A percentile compares a stretch with the other conserved stretches of the same genome.
Evolutionary conservation across 2,329 filamentous ascomycete species (phyloP).

Genomic region (Hypoxylon sp.): DNA sequence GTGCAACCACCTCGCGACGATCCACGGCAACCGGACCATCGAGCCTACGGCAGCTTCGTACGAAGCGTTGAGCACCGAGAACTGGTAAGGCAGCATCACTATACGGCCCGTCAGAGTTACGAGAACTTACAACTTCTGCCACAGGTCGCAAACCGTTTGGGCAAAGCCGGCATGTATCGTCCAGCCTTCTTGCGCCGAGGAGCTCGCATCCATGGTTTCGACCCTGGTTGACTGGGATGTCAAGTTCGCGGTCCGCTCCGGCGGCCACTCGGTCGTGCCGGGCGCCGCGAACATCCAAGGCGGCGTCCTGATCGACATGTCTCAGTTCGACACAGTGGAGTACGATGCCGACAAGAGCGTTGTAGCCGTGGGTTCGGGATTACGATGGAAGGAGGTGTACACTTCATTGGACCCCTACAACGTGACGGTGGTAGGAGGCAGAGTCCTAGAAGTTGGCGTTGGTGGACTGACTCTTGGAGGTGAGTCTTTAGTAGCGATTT

Average conservation of each 20-base stretch:
- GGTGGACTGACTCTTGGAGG: slow-evolving; percentile 45
- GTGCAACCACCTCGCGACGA: slow-evolving; percentile 25
- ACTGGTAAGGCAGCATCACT: slow-evolving; percentile 25
- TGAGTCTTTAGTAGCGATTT: slow-evolving; percentile 12
- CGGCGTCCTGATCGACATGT: slow-evolving; percentile 44
- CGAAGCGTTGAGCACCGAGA: slow-evolving; percentile 35
- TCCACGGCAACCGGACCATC: slow-evolving; percentile 29
- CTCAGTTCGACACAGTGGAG: slow-evolving; percentile 39
- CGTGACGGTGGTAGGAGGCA: slow-evolving; percentile 45
- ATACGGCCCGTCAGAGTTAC: neutral
- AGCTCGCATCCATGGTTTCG: slow-evolving; percentile 39
- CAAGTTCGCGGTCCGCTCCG: slow-evolving; percentile 44
- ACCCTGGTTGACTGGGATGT: slow-evolving; percentile 32
- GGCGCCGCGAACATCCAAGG: slow-evolving; percentile 43
- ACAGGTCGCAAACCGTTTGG: slow-evolving; percentile 45
- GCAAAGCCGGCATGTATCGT: slow-evolving; percentile 43
- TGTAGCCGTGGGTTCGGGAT: slow-evolving; percentile 42
- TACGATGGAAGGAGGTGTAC: slow-evolving; percentile 45
- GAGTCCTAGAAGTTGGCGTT: slow-evolving; percentile 45
- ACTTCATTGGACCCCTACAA: slow-evolving; percentile 42
- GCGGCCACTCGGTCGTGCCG: slow-evolving; percentile 44
- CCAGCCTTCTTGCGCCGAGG: slow-evolving; percentile 33
- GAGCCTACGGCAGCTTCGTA: slow-evolving; percentile 26
- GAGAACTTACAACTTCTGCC: slow-evolving; percentile 11
- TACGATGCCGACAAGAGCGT: slow-evolving; percentile 38